A percentile compares a stretch with the other conserved stretches of the same genome.
Evolutionary conservation across 768 basidiomycete genomes (phyloP).

Genomic region (Leucosporidium creatinivorum): DNA sequence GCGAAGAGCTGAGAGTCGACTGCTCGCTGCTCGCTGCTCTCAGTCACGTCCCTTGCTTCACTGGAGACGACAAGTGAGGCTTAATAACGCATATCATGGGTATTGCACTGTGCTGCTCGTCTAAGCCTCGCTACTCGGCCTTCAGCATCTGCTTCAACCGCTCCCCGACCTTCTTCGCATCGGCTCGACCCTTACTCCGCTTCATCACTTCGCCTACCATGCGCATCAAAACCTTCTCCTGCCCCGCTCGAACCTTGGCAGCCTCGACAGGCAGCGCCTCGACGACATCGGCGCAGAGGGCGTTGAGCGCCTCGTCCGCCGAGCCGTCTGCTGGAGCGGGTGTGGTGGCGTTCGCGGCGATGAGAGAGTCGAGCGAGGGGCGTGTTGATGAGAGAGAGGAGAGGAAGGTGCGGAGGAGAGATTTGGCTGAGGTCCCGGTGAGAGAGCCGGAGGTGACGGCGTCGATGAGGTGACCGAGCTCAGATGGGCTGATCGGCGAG

Average conservation of each 20-base stretch:
- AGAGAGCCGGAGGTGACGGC: constrained; percentile 59
- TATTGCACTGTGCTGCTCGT: too few species aligned
- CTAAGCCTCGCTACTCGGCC: too few species aligned
- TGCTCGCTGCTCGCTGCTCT: too few species aligned
- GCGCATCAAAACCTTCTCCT: constrained; percentile 68
- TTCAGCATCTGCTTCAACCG: constrained; percentile 42
- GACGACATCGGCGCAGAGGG: constrained; percentile 60
- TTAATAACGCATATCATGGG: too few species aligned
- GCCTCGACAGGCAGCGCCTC: constrained; percentile 59
- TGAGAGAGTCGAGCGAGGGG: constrained; percentile 41
- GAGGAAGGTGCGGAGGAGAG: constrained; percentile 66
- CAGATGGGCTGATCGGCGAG: constrained; percentile 55
- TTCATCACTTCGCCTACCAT: constrained; percentile 83
- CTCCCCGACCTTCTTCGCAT: constrained; percentile 56
- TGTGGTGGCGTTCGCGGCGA: constrained; percentile 48
- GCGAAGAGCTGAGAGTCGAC: too few species aligned
- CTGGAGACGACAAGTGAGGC: too few species aligned
- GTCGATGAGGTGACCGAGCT: constrained; percentile 71
- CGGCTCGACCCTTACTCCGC: constrained; percentile 65
- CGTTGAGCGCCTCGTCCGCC: constrained; percentile 40
- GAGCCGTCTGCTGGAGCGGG: constrained; percentile 38
- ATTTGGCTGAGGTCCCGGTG: constrained; percentile 72
- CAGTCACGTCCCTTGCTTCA: too few species aligned
- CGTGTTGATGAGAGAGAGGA: constrained; percentile 34
- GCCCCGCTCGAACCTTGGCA: constrained; percentile 59